Percentiles rank a stretch among this genome's conserved stretches.
phyloP scores from a whole-genome alignment of 257 asterid genomes.

The Nicotiana obtusifolia region DNA sequence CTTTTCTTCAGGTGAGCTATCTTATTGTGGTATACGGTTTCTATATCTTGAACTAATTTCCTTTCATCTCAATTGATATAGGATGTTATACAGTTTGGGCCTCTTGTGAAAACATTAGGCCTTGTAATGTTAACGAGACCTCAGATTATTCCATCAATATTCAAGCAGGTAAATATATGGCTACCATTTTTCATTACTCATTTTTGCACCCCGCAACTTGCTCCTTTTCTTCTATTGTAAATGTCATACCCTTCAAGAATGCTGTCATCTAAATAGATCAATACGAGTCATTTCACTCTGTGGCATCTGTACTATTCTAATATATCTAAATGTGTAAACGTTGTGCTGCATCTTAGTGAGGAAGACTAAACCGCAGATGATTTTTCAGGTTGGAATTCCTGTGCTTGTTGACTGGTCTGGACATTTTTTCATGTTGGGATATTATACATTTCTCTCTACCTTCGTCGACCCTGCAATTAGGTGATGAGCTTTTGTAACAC shows the following conservation, averaged over 20 bases:
- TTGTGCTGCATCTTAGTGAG: neutral
- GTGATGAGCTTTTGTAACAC: constrained; percentile 25
- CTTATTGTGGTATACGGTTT: neutral
- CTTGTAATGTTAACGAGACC: constrained; percentile 70
- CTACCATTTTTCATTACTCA: neutral
- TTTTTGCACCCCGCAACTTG: neutral
- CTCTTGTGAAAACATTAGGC: constrained; percentile 85
- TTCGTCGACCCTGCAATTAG: constrained; percentile 62
- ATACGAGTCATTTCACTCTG: neutral
- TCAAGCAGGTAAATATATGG: constrained; percentile 55
- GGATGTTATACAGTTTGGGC: constrained; percentile 97
- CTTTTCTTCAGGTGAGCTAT: constrained; percentile 81
- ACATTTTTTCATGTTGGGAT: constrained; percentile 85
- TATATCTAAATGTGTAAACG: neutral
- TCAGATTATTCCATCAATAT: constrained; percentile 67
- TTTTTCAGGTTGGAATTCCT: constrained; percentile 67
- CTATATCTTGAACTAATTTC: constrained; percentile 11
- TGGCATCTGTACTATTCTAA: neutral
- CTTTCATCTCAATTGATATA: constrained; percentile 17
- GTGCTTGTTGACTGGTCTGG: constrained; percentile 83
- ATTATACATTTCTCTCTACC: constrained; percentile 70
- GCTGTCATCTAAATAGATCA: neutral
- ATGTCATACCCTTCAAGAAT: neutral
- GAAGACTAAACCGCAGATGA: neutral
- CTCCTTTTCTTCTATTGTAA: neutral